Percentiles rank a stretch among this genome's conserved stretches.
These are phyloP conservation scores for Jaltomata sinuosa DNA, from an alignment of 257 asterid genomes.

Conservation along the genomic window DNA sequence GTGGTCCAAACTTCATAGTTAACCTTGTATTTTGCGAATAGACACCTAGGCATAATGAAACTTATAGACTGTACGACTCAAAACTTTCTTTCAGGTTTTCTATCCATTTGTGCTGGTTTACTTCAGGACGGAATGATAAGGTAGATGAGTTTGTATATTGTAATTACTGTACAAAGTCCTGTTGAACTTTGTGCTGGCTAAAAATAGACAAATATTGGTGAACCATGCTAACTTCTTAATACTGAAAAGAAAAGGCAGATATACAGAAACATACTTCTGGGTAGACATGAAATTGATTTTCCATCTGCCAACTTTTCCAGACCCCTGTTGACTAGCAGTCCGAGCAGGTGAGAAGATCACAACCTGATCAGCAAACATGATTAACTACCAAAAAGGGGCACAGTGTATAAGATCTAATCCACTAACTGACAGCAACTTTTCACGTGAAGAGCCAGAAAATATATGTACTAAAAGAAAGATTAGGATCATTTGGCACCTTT, in stretches of 20 bases:
- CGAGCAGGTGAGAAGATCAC: conserved; percentile 88
- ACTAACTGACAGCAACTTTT: not conserved
- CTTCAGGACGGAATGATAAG: not conserved
- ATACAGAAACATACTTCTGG: conserved; percentile 58
- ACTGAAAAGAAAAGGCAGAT: not conserved
- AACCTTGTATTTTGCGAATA: not conserved
- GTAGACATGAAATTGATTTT: conserved; percentile 89
- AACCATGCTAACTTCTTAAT: not conserved
- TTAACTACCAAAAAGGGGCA: not conserved
- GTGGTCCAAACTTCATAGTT: not conserved
- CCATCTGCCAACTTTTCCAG: conserved; percentile 95
- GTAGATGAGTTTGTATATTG: not conserved
- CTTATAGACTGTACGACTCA: not conserved
- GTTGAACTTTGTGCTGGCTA: not conserved
- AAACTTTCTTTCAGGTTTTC: not conserved
- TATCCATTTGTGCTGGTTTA: not conserved
- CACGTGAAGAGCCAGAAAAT: not conserved
- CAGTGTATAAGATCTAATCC: not conserved
- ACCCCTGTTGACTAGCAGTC: conserved; percentile 95
- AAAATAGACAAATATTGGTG: not conserved
- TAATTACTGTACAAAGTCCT: not conserved
- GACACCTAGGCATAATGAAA: not conserved
- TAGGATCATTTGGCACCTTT: not conserved
- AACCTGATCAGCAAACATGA: conserved; percentile 36
- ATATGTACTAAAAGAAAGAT: not conserved